Evolutionary conservation across 2,329 filamentous ascomycete genomes (phyloP), one percentile per base, ranked within the genome.

Genomic region (Sordariomycetes sp.): DNA sequence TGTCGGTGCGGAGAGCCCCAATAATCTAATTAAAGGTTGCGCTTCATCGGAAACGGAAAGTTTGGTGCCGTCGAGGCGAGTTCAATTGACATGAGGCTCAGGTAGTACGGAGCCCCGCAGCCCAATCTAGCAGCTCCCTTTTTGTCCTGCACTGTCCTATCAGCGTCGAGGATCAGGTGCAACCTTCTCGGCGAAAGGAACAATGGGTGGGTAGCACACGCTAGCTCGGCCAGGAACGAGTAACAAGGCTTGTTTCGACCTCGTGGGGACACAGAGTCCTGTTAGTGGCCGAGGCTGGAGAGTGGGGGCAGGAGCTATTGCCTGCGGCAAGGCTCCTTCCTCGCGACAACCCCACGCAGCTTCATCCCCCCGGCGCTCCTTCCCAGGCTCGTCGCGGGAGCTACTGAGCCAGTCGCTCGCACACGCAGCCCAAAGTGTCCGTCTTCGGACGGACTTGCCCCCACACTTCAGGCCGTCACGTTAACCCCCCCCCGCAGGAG

Each of bases 181-280:
- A 20, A 24, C 45, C 45, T 3, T n/a, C 36, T 10, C 4, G n/a
- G n/a, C 45, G 45, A 20, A 22, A 50, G 45, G 45, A 50, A 50
- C 20, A 24, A 50, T 50, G 45, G 45, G 45, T 50, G 45, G 22
- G n/a, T 20, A 20, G 20, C n/a, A 50, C 45, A 12, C 20, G 20
- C 10, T 12, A 24, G 20, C 20, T 10, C 8, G 45, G n/a, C 45
- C 12, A 24, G n/a, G 45, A 24, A 24, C 55, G 55, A 56, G 55
- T 56, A 20, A 28, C n/a, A 20, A 56, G 45, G 48, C 55, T 56
- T 56, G 55, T 52, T 52, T 52, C 45, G 34, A 56, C 55, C 55
- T 52, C 55, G 55, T 56, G 55, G 55, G 17, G 34, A 20, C 17
- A 34, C 17, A 36, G 22, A 7, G n/a, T 4, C 17, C 48, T 52